Percentiles rank a stretch among this genome's conserved stretches.
phyloP scores from a whole-genome alignment of 495 filamentous ascomycete genomes.

The Mycothermus thermophilus region DNA sequence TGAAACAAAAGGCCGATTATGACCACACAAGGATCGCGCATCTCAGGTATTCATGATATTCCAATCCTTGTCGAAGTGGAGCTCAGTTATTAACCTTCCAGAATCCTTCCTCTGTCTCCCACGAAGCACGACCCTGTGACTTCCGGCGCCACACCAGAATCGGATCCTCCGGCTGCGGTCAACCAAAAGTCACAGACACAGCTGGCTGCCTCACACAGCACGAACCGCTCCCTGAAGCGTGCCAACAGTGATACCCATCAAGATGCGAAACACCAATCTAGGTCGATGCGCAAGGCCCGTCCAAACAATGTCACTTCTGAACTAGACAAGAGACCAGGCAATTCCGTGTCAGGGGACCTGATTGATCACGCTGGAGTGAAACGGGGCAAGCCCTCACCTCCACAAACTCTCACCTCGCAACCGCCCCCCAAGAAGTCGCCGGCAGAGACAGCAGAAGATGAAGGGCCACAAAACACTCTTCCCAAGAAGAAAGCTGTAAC shows the following conservation, averaged over 20 bases:
- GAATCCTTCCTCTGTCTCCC: not conserved
- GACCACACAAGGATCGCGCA: conserved; percentile 2
- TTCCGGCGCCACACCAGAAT: too few species aligned
- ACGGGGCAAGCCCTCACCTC: not conserved
- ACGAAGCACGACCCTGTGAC: not conserved
- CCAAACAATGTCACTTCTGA: too few species aligned
- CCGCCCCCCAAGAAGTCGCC: not conserved
- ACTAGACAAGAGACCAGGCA: too few species aligned
- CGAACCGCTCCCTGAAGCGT: too few species aligned
- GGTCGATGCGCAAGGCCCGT: too few species aligned
- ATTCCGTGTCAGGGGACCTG: too few species aligned
- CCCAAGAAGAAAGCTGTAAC: not conserved
- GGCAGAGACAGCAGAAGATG: not conserved
- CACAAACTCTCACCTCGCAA: not conserved
- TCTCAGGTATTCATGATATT: conserved; percentile 3
- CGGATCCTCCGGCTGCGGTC: not conserved
- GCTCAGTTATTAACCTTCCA: not conserved
- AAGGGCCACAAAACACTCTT: not conserved
- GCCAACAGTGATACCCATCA: too few species aligned
- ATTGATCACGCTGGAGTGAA: too few species aligned
- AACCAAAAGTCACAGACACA: not conserved
- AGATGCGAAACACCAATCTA: too few species aligned
- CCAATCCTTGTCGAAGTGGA: too few species aligned
- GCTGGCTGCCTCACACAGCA: too few species aligned
- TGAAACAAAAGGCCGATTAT: conserved; percentile 7